Evolutionary conservation across 768 basidiomycete genomes (phyloP).

Genomic region (Gloeopeniophorella convolvens): DNA sequence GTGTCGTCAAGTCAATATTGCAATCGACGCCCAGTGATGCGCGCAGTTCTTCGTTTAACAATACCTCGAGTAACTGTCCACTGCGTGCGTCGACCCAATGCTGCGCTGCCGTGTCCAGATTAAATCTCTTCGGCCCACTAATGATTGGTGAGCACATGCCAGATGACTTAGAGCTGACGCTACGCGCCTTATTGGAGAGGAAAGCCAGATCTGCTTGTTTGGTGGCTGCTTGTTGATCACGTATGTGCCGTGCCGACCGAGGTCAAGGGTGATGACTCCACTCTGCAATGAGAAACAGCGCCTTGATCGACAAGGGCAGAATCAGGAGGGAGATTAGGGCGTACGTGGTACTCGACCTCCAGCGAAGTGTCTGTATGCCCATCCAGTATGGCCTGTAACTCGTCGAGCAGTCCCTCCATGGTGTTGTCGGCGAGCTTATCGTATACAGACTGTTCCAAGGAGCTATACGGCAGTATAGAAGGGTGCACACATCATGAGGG

Average conservation of each 20-base stretch:
- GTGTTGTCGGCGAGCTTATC: conserved; percentile 65
- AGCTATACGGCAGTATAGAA: background rate
- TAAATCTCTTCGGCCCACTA: conserved; percentile 92
- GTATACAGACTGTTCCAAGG: conserved; percentile 36
- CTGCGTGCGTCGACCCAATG: conserved; percentile 79
- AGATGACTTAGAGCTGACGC: background rate
- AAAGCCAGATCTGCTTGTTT: conserved; percentile 96
- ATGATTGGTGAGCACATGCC: background rate
- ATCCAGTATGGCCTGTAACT: conserved; percentile 69
- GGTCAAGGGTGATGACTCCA: conserved; percentile 80
- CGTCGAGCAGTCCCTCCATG: conserved; percentile 72
- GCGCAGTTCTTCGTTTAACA: conserved; percentile 69
- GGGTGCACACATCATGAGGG: background rate
- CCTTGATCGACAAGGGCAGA: too few species aligned
- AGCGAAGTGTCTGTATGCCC: conserved; percentile 44
- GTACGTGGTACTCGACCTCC: conserved; percentile 80
- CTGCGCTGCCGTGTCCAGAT: conserved; percentile 50
- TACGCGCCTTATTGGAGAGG: conserved; percentile 74
- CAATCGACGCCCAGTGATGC: conserved; percentile 31
- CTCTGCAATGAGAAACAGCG: conserved; percentile 43
- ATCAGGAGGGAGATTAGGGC: too few species aligned
- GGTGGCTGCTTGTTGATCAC: conserved; percentile 98
- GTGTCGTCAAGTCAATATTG: background rate
- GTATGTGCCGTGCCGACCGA: conserved; percentile 78
- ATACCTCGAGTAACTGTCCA: conserved; percentile 45